Evolutionary conservation across 2,329 filamentous ascomycete species (phyloP).

Genomic region (Sarocladium brachiariae): DNA sequence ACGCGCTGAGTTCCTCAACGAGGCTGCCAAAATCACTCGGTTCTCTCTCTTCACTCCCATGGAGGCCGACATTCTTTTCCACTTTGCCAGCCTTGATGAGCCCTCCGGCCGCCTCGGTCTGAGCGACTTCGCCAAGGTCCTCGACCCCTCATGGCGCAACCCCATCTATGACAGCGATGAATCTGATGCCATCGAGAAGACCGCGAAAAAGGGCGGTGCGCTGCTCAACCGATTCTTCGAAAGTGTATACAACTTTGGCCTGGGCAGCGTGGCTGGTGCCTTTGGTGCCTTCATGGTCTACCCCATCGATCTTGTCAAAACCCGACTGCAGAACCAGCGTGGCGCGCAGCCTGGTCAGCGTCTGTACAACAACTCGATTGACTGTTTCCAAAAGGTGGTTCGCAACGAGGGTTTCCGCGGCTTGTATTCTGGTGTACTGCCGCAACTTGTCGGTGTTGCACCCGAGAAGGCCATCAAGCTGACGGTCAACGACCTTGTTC

Average conservation of each 20-base stretch:
- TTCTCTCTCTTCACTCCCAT: slow-evolving; percentile 97
- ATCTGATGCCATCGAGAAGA: slow-evolving; percentile 31
- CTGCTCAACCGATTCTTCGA: slow-evolving; percentile 55
- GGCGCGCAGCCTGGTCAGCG: slow-evolving; percentile 73
- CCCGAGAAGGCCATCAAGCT: slow-evolving; percentile 99
- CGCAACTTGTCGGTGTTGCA: slow-evolving; percentile 95
- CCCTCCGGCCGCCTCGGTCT: slow-evolving; percentile 78
- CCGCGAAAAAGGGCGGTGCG: slow-evolving; percentile 19
- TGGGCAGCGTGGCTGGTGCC: slow-evolving; percentile 86
- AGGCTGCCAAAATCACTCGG: slow-evolving; percentile 82
- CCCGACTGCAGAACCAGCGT: slow-evolving; percentile 95
- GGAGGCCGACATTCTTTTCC: slow-evolving; percentile 98
- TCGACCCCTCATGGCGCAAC: slow-evolving; percentile 86
- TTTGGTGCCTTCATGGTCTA: slow-evolving; percentile 99
- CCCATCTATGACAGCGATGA: slow-evolving; percentile 46
- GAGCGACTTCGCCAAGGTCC: slow-evolving; percentile 84
- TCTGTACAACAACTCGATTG: slow-evolving; percentile 94
- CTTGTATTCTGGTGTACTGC: slow-evolving; percentile 88
- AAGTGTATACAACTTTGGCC: slow-evolving; percentile 81
- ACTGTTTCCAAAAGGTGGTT: slow-evolving; percentile 90
- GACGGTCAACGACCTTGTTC: slow-evolving; percentile 92
- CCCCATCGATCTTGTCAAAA: slow-evolving; percentile 97
- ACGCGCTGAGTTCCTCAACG: slow-evolving; percentile 86
- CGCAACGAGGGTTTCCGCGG: slow-evolving; percentile 86
- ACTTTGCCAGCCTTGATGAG: slow-evolving; percentile 90